These are phyloP conservation scores for Lasiodiplodia theobromae DNA, from an alignment of 2,329 filamentous ascomycete genomes.

Conservation along the genomic window DNA sequence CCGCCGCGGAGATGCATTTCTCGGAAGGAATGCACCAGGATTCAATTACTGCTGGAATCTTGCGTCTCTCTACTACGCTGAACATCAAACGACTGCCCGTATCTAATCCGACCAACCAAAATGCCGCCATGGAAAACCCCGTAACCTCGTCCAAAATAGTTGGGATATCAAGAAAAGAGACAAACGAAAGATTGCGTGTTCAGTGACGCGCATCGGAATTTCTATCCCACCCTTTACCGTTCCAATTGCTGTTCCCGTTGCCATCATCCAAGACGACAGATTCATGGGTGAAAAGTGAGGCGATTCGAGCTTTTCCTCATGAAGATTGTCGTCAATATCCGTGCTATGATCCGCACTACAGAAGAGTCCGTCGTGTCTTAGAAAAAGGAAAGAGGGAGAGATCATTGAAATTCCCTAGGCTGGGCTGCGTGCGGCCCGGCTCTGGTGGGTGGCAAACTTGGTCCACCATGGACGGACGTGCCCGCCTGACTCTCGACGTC, in stretches of 20 bases:
- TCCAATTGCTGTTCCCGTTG: not conserved
- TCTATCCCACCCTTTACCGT: not conserved
- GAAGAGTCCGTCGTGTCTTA: not conserved
- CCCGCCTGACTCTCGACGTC: slow-evolving; percentile 27
- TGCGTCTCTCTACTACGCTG: not conserved
- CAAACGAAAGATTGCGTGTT: too few relatives aligned
- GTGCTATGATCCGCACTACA: not conserved
- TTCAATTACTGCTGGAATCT: not conserved
- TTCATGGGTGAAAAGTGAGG: slow-evolving; percentile 20
- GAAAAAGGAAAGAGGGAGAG: slow-evolving; percentile 1
- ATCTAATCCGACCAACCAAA: not conserved
- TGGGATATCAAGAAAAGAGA: slow-evolving; percentile 16
- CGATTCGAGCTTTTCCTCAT: slow-evolving; percentile 4
- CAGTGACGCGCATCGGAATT: not conserved
- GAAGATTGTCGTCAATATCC: not conserved
- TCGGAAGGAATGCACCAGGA: not conserved
- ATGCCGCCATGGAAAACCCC: not conserved
- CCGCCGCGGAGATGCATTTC: not conserved
- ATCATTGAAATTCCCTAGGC: not conserved
- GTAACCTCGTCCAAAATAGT: not conserved
- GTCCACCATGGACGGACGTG: slow-evolving; percentile 11
- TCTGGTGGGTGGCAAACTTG: slow-evolving; percentile 19
- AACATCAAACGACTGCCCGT: not conserved
- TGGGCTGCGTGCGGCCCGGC: slow-evolving; percentile 4
- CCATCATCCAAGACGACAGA: slow-evolving; percentile 14